phyloP scores from a whole-genome alignment of 2,329 filamentous ascomycete species.

The Penicillium sp. region DNA sequence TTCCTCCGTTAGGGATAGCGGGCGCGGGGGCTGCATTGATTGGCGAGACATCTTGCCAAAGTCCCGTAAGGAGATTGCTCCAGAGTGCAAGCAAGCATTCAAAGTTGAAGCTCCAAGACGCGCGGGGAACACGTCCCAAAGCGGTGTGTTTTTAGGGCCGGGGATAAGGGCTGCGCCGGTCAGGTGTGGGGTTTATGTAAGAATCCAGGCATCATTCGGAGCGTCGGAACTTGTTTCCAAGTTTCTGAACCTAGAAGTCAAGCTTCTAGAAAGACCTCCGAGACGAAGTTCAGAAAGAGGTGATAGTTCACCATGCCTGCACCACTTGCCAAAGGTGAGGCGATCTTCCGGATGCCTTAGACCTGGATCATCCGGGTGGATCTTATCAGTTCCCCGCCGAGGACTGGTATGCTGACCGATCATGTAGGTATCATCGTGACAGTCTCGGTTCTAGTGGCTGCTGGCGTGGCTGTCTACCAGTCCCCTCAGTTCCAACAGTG shows the following conservation, averaged over 20 bases:
- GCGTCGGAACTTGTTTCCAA: conserved; percentile 8
- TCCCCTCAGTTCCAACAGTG: conserved; percentile 63
- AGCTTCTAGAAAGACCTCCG: conserved; percentile 1
- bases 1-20: conserved; percentile 85
- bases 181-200: conserved; percentile 31
- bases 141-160: conserved; percentile 33
- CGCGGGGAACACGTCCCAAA: conserved; percentile 32
- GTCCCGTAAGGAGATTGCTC: background rate
- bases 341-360: background rate
- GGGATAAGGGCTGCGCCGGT: conserved; percentile 33
- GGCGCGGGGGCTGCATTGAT: conserved; percentile 50
- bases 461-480: conserved; percentile 63
- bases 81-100: background rate
- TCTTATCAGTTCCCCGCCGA: conserved; percentile 28
- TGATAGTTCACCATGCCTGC: conserved; percentile 41
- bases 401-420: conserved; percentile 16
- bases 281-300: conserved; percentile 2
- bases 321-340: conserved; percentile 48
- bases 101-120: conserved; percentile 7
- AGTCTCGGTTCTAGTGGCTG: conserved; percentile 60
- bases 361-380: conserved; percentile 20
- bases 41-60: conserved; percentile 50
- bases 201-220: conserved; percentile 20
- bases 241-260: conserved; percentile 8
- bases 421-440: conserved; percentile 60